Evolutionary conservation across 1,284 basidiomycete genomes (phyloP).

Genomic region (Melanopsichium pennsylvanicum): DNA sequence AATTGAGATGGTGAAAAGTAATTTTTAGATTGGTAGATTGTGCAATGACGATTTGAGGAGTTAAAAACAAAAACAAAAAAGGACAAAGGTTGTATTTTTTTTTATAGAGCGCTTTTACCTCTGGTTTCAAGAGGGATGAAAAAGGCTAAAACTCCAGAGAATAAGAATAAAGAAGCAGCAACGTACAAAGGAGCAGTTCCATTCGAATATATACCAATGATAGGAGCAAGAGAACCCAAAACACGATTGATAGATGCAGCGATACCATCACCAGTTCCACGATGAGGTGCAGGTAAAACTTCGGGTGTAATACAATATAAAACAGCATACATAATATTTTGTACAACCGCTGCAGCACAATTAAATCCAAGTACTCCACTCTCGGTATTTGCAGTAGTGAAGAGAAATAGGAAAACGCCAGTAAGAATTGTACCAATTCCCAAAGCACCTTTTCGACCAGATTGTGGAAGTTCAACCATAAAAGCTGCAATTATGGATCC

Average conservation of each 20-base stretch:
- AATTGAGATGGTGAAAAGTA: too few relatives aligned
- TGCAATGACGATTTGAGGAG: too few relatives aligned
- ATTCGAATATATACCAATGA: constrained; percentile 58
- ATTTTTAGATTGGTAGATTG: too few relatives aligned
- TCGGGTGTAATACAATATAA: constrained; percentile 63
- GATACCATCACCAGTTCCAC: constrained; percentile 64
- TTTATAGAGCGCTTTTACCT: constrained; percentile 42
- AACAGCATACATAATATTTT: constrained; percentile 54
- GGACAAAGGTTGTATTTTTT: too few relatives aligned
- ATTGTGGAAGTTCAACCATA: constrained; percentile 62
- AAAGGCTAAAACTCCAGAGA: constrained; percentile 52
- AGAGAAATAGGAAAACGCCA: constrained; percentile 64
- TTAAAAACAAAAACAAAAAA: too few relatives aligned
- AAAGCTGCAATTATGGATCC: constrained; percentile 62
- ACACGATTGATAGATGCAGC: constrained; percentile 59
- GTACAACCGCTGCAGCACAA: constrained; percentile 54
- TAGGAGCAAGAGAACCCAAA: constrained; percentile 59
- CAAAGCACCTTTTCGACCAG: constrained; percentile 62
- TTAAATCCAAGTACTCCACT: constrained; percentile 57
- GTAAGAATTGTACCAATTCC: constrained; percentile 61
- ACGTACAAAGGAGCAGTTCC: constrained; percentile 54
- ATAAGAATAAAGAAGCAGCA: constrained; percentile 55
- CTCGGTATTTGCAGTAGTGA: constrained; percentile 51
- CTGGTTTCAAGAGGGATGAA: constrained; percentile 55
- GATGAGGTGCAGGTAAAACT: constrained; percentile 60